Percentiles rank a stretch among this genome's conserved stretches.
Conservation (phyloP, 768 basidiomycete species). For the Kwoniella dejecticola region DNA sequence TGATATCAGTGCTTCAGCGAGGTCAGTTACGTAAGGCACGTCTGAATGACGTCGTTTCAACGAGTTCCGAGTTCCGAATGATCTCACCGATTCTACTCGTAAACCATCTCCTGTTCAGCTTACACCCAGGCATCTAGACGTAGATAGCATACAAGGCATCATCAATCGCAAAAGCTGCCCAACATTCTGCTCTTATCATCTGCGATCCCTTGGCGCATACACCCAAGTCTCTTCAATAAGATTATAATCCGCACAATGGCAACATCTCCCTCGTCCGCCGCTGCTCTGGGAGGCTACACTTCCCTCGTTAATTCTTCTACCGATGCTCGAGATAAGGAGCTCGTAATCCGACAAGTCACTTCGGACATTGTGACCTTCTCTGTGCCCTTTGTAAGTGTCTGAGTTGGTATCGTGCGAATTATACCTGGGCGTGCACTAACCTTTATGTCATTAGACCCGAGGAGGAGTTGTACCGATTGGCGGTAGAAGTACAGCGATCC, state of each 20-base stretch:
- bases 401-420: too few relatives aligned
- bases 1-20: too few relatives aligned
- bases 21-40: too few relatives aligned
- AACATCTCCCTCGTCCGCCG: slow-evolving; percentile 1
- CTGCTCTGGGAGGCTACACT: slow-evolving; percentile 7
- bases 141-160: too few relatives aligned
- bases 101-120: too few relatives aligned
- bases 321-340: slow-evolving; percentile 40
- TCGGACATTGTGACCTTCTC: slow-evolving; percentile 55
- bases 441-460: slow-evolving; percentile 57
- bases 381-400: slow-evolving; percentile 55
- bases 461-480: slow-evolving; percentile 73
- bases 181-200: not conserved
- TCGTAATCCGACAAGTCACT: slow-evolving; percentile 53
- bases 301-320: slow-evolving; percentile 20
- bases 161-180: too few relatives aligned
- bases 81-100: too few relatives aligned
- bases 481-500: slow-evolving; percentile 79
- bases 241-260: slow-evolving; percentile 1
- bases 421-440: too few relatives aligned
- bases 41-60: not conserved
- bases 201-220: not conserved
- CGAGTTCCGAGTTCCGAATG: not conserved
- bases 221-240: not conserved
- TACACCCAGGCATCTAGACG: too few relatives aligned